Conservation (phyloP, 805 yeast species). For the Hemisphaericaspora nanyangensis region DNA sequence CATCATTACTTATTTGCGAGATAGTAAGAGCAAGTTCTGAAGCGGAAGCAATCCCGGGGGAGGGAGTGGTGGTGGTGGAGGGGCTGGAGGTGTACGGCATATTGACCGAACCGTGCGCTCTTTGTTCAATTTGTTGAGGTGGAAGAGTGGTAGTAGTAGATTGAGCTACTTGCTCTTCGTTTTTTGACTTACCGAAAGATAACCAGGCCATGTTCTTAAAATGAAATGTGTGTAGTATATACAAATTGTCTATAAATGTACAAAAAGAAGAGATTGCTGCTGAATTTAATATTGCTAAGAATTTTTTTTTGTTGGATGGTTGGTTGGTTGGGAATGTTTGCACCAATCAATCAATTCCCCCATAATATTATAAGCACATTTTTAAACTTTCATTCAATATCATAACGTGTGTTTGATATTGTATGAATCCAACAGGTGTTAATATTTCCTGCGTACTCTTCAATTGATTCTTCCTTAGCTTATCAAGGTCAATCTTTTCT, state of each 20-base stretch:
- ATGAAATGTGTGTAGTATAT: too few relatives aligned
- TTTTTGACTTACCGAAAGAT: conserved; percentile 6
- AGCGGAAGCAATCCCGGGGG: not conserved
- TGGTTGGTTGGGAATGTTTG: too few relatives aligned
- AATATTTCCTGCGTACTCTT: too few relatives aligned
- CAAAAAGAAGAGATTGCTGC: not conserved
- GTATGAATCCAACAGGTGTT: conserved; percentile 21
- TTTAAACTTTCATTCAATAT: conserved; percentile 24
- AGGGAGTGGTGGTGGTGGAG: not conserved
- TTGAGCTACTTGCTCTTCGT: not conserved
- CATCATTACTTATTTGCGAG: conserved; percentile 18
- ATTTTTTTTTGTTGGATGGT: too few relatives aligned
- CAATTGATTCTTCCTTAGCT: conserved; percentile 5
- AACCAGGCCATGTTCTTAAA: conserved; percentile 17
- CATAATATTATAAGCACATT: conserved; percentile 19
- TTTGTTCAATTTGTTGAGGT: conserved; percentile 20
- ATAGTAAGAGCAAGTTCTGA: conserved; percentile 27
- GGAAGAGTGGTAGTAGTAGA: conserved; percentile 3
- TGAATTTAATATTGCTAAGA: too few relatives aligned
- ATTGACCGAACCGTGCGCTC: conserved; percentile 22
- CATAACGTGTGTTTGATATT: conserved; percentile 24
- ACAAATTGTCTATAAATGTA: not conserved
- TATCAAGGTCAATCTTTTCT: not conserved
- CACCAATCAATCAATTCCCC: not conserved
- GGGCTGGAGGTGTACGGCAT: conserved; percentile 9